Conservation (phyloP, 495 filamentous ascomycete genomes). For the Xylaria grammica region DNA sequence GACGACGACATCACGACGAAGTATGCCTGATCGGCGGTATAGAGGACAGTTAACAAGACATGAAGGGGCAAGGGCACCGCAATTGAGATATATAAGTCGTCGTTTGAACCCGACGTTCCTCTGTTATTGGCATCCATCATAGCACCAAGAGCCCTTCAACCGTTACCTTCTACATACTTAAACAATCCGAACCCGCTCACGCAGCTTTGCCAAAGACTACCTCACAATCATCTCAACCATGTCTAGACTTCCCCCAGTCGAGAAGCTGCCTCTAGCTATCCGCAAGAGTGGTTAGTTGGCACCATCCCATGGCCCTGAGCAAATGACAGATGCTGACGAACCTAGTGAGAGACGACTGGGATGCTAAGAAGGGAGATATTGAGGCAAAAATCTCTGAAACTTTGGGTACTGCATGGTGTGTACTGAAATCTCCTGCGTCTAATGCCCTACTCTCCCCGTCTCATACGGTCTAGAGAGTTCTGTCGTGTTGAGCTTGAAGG, state of each 20-base stretch:
- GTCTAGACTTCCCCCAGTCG: conserved; percentile 47
- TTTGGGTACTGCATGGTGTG: conserved; percentile 51
- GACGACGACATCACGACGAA: background rate
- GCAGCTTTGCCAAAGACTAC: background rate
- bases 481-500: too few relatives aligned
- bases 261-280: conserved; percentile 58
- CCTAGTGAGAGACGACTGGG: conserved; percentile 58
- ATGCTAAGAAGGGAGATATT: conserved; percentile 49
- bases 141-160: background rate
- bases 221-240: conserved; percentile 31
- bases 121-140: background rate
- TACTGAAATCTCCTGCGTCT: too few relatives aligned
- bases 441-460: too few relatives aligned
- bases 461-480: too few relatives aligned
- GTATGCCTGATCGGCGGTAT: background rate
- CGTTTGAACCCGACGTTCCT: background rate
- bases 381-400: conserved; percentile 48
- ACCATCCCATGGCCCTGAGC: background rate
- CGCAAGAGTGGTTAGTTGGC: conserved; percentile 54
- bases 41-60: background rate
- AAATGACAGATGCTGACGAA: conserved; percentile 7
- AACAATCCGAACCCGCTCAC: background rate
- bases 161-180: background rate
- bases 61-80: background rate
- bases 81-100: conserved; percentile 4